Base-by-base conservation (phyloP, 441 rosid genomes). In the Manihot esculenta region DNA sequence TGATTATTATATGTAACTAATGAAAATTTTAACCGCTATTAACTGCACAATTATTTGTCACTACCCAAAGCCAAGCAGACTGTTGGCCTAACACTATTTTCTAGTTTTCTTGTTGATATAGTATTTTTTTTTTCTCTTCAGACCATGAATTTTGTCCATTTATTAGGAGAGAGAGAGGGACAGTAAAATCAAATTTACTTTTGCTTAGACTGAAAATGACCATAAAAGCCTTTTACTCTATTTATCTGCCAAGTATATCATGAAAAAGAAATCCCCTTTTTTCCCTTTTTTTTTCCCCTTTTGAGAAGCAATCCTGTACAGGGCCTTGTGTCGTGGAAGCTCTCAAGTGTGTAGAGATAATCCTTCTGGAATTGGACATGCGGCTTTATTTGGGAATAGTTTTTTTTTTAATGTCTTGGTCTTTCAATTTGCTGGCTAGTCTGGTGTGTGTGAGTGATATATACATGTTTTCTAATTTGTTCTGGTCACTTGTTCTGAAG, bases 401-500 rank as follows among this genome's bases (percentile, higher is more conserved):
- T 26, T 51, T 60, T 68, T 60, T 26, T 51, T 60, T 68, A 61
- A 68, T 59, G n/a, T 18, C 53, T 50, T 49, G 24, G 9, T 10
- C 42, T 30, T 64, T 18, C 33, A 18, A n/a, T 26, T 45, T 2
- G 33, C 50, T 14, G 14, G 69, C 50, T 45, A 45, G 63, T 72
- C 78, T 18, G 66, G n/a, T n/a, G n/a, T n/a, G n/a, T n/a, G n/a
- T n/a, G n/a, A n/a, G n/a, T n/a, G n/a, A n/a, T n/a, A n/a, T n/a
- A n/a, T n/a, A n/a, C n/a, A n/a, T n/a, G n/a, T 26, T 50, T 15
- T 47, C 64, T 66, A 38, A 66, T 61, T 64, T 67, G 10, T 60
- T 17, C 74, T 72, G 72, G 78, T 63, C 63, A 47, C 30, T 33
- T 67, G 35, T 35, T 54, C 58, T 71, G 64, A 78, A 89, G 98